A percentile compares a stretch with the other conserved stretches of the same genome.
These are phyloP conservation scores for Candida ficus DNA, from an alignment of 805 yeast genomes.

Conservation along the genomic window DNA sequence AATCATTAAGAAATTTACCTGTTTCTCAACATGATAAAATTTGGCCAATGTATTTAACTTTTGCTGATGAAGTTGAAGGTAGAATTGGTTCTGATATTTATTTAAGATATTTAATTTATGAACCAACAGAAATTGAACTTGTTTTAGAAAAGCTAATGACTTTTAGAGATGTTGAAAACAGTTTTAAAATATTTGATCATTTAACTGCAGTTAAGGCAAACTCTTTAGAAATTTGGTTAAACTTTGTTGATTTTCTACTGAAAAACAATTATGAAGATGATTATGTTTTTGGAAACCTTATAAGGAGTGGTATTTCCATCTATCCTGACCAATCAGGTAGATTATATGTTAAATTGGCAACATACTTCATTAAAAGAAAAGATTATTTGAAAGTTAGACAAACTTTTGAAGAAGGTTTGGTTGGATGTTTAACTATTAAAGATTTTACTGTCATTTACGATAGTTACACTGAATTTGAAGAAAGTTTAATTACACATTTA, in stretches of 20 bases:
- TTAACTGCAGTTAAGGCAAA: constrained; percentile 32
- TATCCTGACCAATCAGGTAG: constrained; percentile 59
- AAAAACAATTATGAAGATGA: constrained; percentile 11
- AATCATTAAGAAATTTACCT: constrained; percentile 44
- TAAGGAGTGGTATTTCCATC: constrained; percentile 29
- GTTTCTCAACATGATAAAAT: constrained; percentile 48
- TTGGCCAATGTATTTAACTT: constrained; percentile 49
- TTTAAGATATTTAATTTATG: constrained; percentile 27
- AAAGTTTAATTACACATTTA: constrained; percentile 31
- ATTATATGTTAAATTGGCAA: constrained; percentile 43
- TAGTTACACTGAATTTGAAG: constrained; percentile 56
- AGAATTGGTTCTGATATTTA: constrained; percentile 24
- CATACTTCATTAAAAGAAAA: constrained; percentile 38
- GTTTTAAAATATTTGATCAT: constrained; percentile 29
- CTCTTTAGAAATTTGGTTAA: constrained; percentile 44
- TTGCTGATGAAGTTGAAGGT: constrained; percentile 41
- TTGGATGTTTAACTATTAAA: constrained; percentile 41
- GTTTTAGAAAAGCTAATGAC: constrained; percentile 30
- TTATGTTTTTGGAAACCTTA: constrained; percentile 30
- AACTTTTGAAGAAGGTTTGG: constrained; percentile 44
- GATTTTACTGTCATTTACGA: constrained; percentile 67
- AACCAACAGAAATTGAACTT: constrained; percentile 27
- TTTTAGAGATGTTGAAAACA: constrained; percentile 26
- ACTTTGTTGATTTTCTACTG: constrained; percentile 38
- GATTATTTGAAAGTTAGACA: constrained; percentile 35